Evolutionary conservation across 805 yeast species (phyloP).

Genomic region (Cyberlindnera euphorbiiphila): DNA sequence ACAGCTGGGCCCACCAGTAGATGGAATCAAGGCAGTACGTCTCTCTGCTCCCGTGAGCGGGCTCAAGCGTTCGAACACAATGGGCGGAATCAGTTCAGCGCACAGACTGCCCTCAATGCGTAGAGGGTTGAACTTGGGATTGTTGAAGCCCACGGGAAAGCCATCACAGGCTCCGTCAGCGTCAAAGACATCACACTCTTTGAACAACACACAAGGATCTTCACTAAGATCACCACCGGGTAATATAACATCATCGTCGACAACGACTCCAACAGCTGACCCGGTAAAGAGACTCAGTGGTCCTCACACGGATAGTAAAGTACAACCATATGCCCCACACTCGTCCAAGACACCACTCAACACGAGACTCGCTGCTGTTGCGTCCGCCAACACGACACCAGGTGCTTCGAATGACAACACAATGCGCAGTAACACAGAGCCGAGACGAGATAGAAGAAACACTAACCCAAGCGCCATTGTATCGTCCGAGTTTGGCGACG

Average conservation of each 20-base stretch:
- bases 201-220: not conserved
- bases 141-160: constrained; percentile 9
- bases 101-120: constrained; percentile 17
- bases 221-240: constrained; percentile 8
- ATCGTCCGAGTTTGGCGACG: constrained; percentile 29
- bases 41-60: constrained; percentile 5
- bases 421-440: too few relatives aligned
- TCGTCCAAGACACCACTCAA: constrained; percentile 1
- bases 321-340: constrained; percentile 2
- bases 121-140: constrained; percentile 25
- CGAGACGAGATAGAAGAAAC: constrained; percentile 19
- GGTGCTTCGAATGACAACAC: not conserved
- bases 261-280: constrained; percentile 15
- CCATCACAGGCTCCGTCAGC: not conserved
- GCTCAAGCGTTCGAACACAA: constrained; percentile 24
- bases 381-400: not conserved
- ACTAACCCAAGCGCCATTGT: constrained; percentile 17
- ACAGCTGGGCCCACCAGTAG: not conserved
- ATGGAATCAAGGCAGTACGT: constrained; percentile 5
- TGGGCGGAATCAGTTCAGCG: constrained; percentile 21
- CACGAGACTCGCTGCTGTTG: not conserved
- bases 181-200: not conserved
- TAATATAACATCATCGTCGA: too few relatives aligned
- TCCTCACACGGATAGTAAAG: constrained; percentile 7
- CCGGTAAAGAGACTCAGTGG: not conserved